Conservation (phyloP, 176 grass and related monocot genomes). For the Areca catechu region DNA sequence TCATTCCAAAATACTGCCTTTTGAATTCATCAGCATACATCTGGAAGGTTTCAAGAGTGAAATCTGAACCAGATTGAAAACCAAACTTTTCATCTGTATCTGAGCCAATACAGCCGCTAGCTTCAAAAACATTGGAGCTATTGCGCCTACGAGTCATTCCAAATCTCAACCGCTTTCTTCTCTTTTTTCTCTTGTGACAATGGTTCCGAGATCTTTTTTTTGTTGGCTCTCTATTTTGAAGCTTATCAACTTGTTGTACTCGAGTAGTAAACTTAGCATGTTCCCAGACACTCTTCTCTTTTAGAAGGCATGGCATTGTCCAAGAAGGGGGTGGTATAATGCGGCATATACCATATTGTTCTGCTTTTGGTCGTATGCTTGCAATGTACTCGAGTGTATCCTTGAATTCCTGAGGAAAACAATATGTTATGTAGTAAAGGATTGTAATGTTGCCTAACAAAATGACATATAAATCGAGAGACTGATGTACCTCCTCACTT, state of each 20-base stretch:
- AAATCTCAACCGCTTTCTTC: slow-evolving; percentile 79
- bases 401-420: slow-evolving; percentile 71
- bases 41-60: too few relatives aligned
- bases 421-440: background rate
- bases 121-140: too few relatives aligned
- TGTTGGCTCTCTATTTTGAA: slow-evolving; percentile 73
- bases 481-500: slow-evolving; percentile 65
- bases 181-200: slow-evolving; percentile 59
- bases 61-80: too few relatives aligned
- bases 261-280: slow-evolving; percentile 66
- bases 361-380: slow-evolving; percentile 46
- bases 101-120: too few relatives aligned
- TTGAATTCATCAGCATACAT: too few relatives aligned
- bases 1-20: too few relatives aligned
- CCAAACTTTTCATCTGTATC: too few relatives aligned
- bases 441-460: slow-evolving; percentile 4
- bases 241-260: too few relatives aligned
- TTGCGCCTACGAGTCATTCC: slow-evolving; percentile 71
- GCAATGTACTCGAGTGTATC: slow-evolving; percentile 66
- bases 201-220: slow-evolving; percentile 52
- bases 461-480: slow-evolving; percentile 5
- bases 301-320: slow-evolving; percentile 60
- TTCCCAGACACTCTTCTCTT: slow-evolving; percentile 65
- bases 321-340: slow-evolving; percentile 81
- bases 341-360: slow-evolving; percentile 85